Base-by-base conservation (phyloP, 202 grass and related monocot genomes). In the Hordeum pubiflorum region DNA sequence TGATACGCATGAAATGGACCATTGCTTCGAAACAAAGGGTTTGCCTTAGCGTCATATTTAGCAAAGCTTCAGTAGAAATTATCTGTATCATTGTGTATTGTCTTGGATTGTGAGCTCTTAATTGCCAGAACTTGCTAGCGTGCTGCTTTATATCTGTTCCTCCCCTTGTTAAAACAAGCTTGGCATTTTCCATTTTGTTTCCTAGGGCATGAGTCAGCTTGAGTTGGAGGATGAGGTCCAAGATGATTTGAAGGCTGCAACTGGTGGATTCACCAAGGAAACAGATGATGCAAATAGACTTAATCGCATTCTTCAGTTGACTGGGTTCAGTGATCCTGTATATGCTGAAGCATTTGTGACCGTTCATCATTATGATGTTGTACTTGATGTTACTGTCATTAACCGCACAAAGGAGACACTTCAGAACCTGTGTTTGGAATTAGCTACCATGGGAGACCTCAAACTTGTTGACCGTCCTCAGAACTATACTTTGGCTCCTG, bases 341-440 rank as follows among this genome's bases (percentile, higher is more conserved):
- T 94, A 94, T 76, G 91, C 91, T 84, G 91, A 94, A 80, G 88
- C 91, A 67, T 94, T 60, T 86, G 88, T 94, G 12, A 94, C 88
- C 65, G 91, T 94, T 72, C 79, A 91, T 83, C 91, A 91, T 70
- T 93, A 93, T 75, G 88, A 93, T 84, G 86, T 91, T 44, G 88
- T 91, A 34, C 88, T 93, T 40, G 88, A 93, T 81, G 88, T 93
- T 60, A 93, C 91, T 27, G 77, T 93, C 57, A 89, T 93, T 71
- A 93, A 93, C 54, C 88, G 91, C 38, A 93, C 91, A 39, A 88
- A 88, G 54, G 88, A 81, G 60, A 91, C 91, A 58, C 91, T 93
- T 80, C 91, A 93, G 78, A 93, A 93, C 67, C 58, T 93, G 26
- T 93, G 91, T 65, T 90, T 93, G 66, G 91, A 93, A 77, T 74